Conservation (phyloP, 495 filamentous ascomycete species). For the Penicillium antarcticum region DNA sequence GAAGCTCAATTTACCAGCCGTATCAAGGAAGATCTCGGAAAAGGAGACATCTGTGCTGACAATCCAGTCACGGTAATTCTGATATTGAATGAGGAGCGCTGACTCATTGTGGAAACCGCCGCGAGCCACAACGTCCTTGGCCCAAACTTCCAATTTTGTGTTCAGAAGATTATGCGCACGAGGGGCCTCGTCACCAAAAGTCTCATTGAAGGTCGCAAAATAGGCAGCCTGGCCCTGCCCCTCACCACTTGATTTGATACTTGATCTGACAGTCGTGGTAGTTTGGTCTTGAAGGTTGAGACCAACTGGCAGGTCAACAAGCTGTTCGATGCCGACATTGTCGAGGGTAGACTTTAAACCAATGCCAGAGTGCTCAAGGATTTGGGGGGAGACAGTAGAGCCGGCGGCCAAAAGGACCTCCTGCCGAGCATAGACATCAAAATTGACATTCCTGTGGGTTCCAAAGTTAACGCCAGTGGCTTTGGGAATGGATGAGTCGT, state of each 20-base stretch:
- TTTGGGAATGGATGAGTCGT: constrained; percentile 3
- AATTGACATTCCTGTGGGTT: constrained; percentile 20
- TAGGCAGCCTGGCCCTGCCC: constrained; percentile 28
- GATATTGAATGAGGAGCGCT: constrained; percentile 21
- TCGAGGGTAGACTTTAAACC: constrained; percentile 35
- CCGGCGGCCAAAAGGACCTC: constrained; percentile 57
- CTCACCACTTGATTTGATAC: not conserved
- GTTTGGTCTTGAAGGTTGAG: constrained; percentile 46
- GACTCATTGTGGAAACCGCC: constrained; percentile 29
- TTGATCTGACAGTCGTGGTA: constrained; percentile 17
- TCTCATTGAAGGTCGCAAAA: constrained; percentile 27
- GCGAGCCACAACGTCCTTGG: constrained; percentile 17
- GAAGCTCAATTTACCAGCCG: constrained; percentile 35
- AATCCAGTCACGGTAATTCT: constrained; percentile 29
- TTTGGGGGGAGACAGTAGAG: constrained; percentile 50
- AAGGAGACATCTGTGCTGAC: constrained; percentile 23
- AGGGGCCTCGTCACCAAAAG: constrained; percentile 18
- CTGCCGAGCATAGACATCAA: constrained; percentile 32
- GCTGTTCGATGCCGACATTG: constrained; percentile 44
- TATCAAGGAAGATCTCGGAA: constrained; percentile 26
- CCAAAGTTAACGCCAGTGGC: constrained; percentile 37
- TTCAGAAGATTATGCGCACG: constrained; percentile 14
- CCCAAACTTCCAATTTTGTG: constrained; percentile 25
- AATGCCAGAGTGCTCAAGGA: constrained; percentile 46
- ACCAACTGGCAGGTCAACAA: constrained; percentile 52